phyloP scores from a whole-genome alignment of 805 yeast species.

The Saturnispora mendoncae region DNA sequence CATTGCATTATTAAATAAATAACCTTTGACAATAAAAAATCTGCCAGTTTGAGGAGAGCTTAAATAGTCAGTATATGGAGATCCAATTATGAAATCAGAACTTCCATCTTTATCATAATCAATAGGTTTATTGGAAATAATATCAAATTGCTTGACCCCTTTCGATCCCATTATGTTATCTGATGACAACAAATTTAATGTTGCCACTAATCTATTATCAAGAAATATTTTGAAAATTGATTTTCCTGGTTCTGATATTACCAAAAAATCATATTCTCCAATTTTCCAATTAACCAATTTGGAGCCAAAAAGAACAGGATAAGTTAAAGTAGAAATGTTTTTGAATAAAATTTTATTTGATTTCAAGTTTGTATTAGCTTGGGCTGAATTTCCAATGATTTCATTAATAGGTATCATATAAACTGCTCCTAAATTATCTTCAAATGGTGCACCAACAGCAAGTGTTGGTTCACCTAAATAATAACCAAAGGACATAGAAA shows the following conservation, averaged over 20 bases:
- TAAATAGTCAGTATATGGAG: constrained; percentile 31
- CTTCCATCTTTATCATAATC: constrained; percentile 33
- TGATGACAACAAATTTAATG: constrained; percentile 20
- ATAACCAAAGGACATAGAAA: constrained; percentile 34
- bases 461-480: constrained; percentile 31
- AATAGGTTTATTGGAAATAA: constrained; percentile 20
- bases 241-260: constrained; percentile 44
- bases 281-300: constrained; percentile 26
- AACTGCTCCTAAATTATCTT: constrained; percentile 35
- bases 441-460: constrained; percentile 46
- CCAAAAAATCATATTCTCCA: constrained; percentile 29
- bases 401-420: constrained; percentile 35
- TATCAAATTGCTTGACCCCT: constrained; percentile 39
- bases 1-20: constrained; percentile 7
- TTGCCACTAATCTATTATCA: constrained; percentile 13
- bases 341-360: neutral
- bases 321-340: constrained; percentile 14
- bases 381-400: constrained; percentile 10
- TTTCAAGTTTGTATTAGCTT: neutral
- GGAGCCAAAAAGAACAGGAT: constrained; percentile 36
- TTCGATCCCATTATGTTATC: constrained; percentile 27
- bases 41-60: constrained; percentile 13
- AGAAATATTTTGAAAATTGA: constrained; percentile 34
- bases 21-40: constrained; percentile 15
- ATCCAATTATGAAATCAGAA: constrained; percentile 37